Base-by-base conservation (phyloP, 352 stramenopile genomes). In the Globisporangium uncinulatum region DNA sequence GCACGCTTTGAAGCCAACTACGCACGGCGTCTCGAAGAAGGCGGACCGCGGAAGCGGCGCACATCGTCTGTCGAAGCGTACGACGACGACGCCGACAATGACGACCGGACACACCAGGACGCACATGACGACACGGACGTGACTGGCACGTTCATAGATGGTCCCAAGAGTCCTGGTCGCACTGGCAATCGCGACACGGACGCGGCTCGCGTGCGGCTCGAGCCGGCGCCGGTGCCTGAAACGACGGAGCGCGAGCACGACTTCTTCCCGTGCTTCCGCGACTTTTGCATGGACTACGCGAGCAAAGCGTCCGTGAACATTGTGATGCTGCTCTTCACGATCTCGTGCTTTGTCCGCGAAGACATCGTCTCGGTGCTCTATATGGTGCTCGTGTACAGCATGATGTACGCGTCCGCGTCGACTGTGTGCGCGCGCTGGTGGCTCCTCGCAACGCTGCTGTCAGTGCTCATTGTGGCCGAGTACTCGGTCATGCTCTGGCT, bases 271-370 rank as follows among this genome's bases (percentile, higher is more conserved):
- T 83, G 71, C 32, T 67, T 92, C 43, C 65, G 78, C 19, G 71
- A 66, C 20, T 90, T 92, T 45, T 82, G 79, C 41, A 73, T 80
- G 44, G 79, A 73, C 44, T 90, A 92, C 61, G 82, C 82, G 10
- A 84, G 73, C 49, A 86, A 87, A 32, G 78, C 80, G 24, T 89
- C 79, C 0, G 80, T 94, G 36, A 92, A 89, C 50, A 61, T 90
- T 2, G 71, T 89, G 46, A 91, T 89, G 70, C 61, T 93, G 2
- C 51, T 88, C 57, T 56, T 95, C 8, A 87, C 80, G 47, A 69
- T 89, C n/a, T 89, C 85, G 19, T 75, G 76, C 47, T 95, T 94
- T 57, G 67, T 89, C 1, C 85, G 89, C 51, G 75, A 83, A 61
- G 83, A 92, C 51, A 58, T 89, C 17, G 73, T 93, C 37, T 86